A percentile compares a stretch with the other conserved stretches of the same genome.
Conservation (phyloP, 306 rosid species). For the Myrica gale region DNA sequence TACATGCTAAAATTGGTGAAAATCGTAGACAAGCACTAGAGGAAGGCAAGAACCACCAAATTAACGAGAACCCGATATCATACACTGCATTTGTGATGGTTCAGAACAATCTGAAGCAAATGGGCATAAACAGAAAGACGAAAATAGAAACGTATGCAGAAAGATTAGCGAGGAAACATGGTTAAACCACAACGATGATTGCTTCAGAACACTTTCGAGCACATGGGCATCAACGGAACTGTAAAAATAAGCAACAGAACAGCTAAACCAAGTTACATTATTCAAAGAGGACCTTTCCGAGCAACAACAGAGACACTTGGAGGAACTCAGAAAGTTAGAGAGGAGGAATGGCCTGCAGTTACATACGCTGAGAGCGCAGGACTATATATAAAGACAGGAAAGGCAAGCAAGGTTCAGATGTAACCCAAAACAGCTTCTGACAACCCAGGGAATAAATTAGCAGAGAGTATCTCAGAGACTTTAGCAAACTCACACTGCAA, state of each 20-base stretch:
- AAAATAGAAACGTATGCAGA: conserved; percentile 14
- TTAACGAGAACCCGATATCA: conserved; percentile 59
- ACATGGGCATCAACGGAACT: conserved; percentile 45
- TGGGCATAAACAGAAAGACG: conserved; percentile 39
- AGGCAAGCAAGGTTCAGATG: conserved; percentile 29
- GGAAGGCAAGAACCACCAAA: conserved; percentile 31
- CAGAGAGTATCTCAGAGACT: conserved; percentile 34
- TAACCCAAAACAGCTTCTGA: conserved; percentile 20
- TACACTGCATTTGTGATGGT: conserved; percentile 45
- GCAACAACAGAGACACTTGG: conserved; percentile 3
- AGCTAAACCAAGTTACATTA: conserved; percentile 56
- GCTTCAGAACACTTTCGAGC: conserved; percentile 33
- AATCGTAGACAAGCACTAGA: conserved; percentile 31
- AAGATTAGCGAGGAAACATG: conserved; percentile 72
- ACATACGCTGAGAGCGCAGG: conserved; percentile 44
- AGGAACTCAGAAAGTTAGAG: conserved; percentile 21
- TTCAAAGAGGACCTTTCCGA: conserved; percentile 27
- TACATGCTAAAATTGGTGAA: conserved; percentile 32
- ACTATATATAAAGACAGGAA: not conserved
- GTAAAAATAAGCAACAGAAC: conserved; percentile 21
- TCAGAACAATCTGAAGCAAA: conserved; percentile 39
- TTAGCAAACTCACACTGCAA: conserved; percentile 23
- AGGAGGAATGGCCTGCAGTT: conserved; percentile 41
- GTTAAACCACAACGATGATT: conserved; percentile 27
- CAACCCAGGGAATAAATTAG: conserved; percentile 21